Conservation (phyloP, 306 rosid genomes). For the Sophora flavescens region DNA sequence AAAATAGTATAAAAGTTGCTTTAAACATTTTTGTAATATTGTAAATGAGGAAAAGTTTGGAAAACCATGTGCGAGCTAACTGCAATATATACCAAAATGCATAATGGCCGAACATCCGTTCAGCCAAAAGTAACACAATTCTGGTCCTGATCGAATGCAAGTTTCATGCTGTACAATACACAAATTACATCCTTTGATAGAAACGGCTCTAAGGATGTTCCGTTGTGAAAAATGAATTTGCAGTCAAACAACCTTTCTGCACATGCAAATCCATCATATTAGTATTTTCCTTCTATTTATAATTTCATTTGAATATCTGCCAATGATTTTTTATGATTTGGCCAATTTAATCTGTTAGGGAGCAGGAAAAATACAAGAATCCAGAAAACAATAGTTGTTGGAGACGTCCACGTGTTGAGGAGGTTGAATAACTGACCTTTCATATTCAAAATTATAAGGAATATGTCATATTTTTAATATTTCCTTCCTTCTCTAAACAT, state of each 20-base stretch:
- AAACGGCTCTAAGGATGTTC: background rate
- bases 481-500: constrained; percentile 11
- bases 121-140: too few species aligned
- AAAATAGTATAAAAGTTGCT: too few species aligned
- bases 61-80: too few species aligned
- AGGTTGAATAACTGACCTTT: constrained; percentile 62
- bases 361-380: constrained; percentile 84
- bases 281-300: background rate
- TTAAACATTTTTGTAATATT: too few species aligned
- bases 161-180: background rate
- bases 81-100: too few species aligned
- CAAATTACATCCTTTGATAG: background rate
- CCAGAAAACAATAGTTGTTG: constrained; percentile 65
- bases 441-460: constrained; percentile 35
- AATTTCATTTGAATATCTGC: background rate
- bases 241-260: background rate
- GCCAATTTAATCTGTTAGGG: constrained; percentile 60
- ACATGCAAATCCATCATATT: background rate
- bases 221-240: background rate
- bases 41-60: too few species aligned
- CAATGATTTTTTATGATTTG: constrained; percentile 21
- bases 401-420: constrained; percentile 90
- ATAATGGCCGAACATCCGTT: too few species aligned
- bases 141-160: background rate
- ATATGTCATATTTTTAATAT: constrained; percentile 31